Conservation (phyloP, 2,329 filamentous ascomycete genomes). For the Lecanicillium sp. region DNA sequence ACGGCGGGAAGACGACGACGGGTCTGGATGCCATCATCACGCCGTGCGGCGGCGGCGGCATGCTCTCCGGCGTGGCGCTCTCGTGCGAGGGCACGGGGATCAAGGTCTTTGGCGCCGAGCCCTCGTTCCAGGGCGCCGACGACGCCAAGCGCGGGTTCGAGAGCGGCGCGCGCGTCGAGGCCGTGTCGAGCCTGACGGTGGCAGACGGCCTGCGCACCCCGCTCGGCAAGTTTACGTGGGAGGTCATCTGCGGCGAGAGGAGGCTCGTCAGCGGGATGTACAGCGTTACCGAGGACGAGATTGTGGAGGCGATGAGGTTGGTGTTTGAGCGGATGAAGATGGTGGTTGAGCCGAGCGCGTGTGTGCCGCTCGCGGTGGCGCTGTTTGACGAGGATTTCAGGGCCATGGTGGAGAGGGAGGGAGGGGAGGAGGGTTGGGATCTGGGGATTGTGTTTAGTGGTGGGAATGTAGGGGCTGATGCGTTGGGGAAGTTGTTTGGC, state of each 20-base stretch:
- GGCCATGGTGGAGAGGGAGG: constrained; percentile 61
- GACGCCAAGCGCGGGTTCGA: constrained; percentile 69
- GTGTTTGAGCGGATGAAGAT: constrained; percentile 86
- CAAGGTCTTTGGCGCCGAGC: constrained; percentile 81
- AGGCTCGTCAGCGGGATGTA: constrained; percentile 65
- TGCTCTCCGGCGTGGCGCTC: constrained; percentile 78
- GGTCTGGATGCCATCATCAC: constrained; percentile 67
- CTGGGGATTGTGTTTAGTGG: constrained; percentile 55
- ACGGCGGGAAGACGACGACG: constrained; percentile 13
- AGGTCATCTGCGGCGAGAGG: constrained; percentile 60
- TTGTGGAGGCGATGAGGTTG: constrained; percentile 66
- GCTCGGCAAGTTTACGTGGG: constrained; percentile 70
- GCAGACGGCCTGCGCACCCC: constrained; percentile 86
- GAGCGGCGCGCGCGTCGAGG: constrained; percentile 55
- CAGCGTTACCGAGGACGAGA: constrained; percentile 75
- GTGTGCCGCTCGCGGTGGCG: constrained; percentile 75
- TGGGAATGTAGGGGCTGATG: constrained; percentile 53
- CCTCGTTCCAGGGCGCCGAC: constrained; percentile 74
- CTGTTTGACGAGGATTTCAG: constrained; percentile 84
- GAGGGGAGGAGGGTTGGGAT: constrained; percentile 68
- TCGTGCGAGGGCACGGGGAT: constrained; percentile 66
- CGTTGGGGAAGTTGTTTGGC: constrained; percentile 46
- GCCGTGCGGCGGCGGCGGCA: constrained; percentile 81
- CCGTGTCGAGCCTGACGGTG: constrained; percentile 71
- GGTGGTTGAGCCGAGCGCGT: constrained; percentile 81